Conservation (phyloP, 2,329 filamentous ascomycete species). For the Lecanicillium sp. region DNA sequence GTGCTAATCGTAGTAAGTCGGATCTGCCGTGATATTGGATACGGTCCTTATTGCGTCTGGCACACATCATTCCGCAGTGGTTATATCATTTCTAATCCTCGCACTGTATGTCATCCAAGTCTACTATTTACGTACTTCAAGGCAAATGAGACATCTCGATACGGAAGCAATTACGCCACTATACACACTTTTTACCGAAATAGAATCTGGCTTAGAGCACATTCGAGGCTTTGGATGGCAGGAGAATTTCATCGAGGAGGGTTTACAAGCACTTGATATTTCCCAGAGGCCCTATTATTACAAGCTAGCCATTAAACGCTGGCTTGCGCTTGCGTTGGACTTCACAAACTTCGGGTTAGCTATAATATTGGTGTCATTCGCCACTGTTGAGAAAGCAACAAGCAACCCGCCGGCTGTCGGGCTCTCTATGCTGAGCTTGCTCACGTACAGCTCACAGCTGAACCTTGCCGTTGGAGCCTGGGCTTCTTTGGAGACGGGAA, state of each 20-base stretch:
- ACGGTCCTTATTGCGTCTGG: slow-evolving; percentile 8
- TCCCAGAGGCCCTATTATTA: slow-evolving; percentile 3
- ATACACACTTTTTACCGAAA: slow-evolving; percentile 30
- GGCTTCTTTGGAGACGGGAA: slow-evolving; percentile 1
- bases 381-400: neutral
- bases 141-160: slow-evolving; percentile 26
- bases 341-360: neutral
- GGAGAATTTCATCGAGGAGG: slow-evolving; percentile 4
- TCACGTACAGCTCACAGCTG: neutral
- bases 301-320: slow-evolving; percentile 2
- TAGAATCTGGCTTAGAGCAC: slow-evolving; percentile 33
- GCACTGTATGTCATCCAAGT: slow-evolving; percentile 19
- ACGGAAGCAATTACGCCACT: slow-evolving; percentile 25
- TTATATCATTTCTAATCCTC: slow-evolving; percentile 14
- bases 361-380: neutral
- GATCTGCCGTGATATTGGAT: too few relatives aligned
- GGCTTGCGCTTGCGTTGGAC: neutral
- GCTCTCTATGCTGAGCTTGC: neutral
- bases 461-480: slow-evolving; percentile 1
- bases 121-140: slow-evolving; percentile 24
- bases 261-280: neutral
- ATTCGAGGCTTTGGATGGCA: slow-evolving; percentile 48
- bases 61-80: slow-evolving; percentile 19
- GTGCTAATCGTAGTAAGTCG: too few relatives aligned
- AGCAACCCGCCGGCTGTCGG: neutral